Percentiles rank a stretch among this genome's conserved stretches.
phyloP scores from a whole-genome alignment of 139 green algal species.

The Eudorina sp. region DNA sequence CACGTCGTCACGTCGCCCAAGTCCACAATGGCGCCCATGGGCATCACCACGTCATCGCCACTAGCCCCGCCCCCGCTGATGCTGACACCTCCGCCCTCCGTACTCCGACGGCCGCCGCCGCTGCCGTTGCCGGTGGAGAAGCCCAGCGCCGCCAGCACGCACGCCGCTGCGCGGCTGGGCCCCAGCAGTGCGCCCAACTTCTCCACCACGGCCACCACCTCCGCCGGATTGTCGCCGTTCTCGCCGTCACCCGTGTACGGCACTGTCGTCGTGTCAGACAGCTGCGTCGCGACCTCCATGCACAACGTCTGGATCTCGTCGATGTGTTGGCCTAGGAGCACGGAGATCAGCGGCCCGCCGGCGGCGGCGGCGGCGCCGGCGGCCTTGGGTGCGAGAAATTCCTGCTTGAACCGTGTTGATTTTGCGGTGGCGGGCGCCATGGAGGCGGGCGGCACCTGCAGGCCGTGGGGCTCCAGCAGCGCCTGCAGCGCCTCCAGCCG shows the following conservation, averaged over 20 bases:
- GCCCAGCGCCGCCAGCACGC: slow-evolving; percentile 26
- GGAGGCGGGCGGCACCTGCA: slow-evolving; percentile 12
- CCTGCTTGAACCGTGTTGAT: neutral
- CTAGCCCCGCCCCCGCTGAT: neutral
- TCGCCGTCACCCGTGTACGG: neutral
- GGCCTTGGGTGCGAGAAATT: neutral
- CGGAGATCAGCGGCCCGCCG: neutral
- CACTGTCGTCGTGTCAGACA: neutral
- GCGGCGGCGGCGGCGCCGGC: neutral
- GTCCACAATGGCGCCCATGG: slow-evolving; percentile 13
- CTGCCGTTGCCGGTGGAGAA: neutral
- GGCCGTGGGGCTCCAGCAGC: slow-evolving; percentile 18
- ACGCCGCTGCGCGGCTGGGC: neutral
- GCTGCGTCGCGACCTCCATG: slow-evolving; percentile 27
- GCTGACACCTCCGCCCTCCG: neutral
- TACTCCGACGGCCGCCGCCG: neutral
- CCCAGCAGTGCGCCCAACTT: slow-evolving; percentile 14
- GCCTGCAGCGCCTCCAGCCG: neutral
- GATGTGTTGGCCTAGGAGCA: slow-evolving; percentile 30
- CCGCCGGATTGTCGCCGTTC: neutral
- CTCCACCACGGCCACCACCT: slow-evolving; percentile 29
- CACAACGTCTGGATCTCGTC: slow-evolving; percentile 43
- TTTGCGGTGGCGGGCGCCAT: neutral
- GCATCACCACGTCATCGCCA: slow-evolving; percentile 27
- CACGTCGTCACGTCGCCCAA: slow-evolving; percentile 18